Conservation (phyloP, 441 rosid genomes). For the Arabidopsis lyrata region DNA sequence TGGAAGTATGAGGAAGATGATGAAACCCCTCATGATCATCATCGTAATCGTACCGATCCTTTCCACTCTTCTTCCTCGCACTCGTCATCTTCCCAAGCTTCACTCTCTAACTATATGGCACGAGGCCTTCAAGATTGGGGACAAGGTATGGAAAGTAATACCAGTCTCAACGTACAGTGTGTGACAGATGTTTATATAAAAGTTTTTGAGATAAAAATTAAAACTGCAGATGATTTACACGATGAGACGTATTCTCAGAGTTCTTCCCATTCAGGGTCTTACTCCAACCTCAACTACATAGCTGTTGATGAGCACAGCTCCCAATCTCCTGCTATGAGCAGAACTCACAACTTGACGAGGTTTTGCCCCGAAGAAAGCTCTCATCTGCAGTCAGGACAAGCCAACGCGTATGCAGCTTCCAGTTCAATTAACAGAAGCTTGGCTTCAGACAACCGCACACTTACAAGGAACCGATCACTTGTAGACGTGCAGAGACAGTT, state of each 20-base stretch:
- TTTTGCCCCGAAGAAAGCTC: conserved; percentile 61
- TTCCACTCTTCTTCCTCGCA: conserved; percentile 59
- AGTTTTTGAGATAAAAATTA: conserved; percentile 4
- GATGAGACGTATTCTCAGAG: conserved; percentile 79
- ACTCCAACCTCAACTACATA: conserved; percentile 64
- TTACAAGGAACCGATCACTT: conserved; percentile 71
- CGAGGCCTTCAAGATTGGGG: conserved; percentile 51
- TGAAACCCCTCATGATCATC: conserved; percentile 34
- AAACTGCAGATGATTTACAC: conserved; percentile 67
- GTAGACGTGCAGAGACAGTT: conserved; percentile 75
- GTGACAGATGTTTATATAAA: conserved; percentile 32
- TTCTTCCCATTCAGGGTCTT: conserved; percentile 73
- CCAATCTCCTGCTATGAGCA: conserved; percentile 41
- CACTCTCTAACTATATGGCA: conserved; percentile 54
- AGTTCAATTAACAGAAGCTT: conserved; percentile 50
- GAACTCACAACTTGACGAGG: conserved; percentile 57
- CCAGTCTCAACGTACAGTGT: conserved; percentile 2
- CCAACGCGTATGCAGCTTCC: conserved; percentile 52
- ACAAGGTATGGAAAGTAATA: conserved; percentile 55
- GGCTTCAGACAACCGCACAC: conserved; percentile 42
- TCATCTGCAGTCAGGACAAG: conserved; percentile 47
- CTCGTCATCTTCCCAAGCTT: conserved; percentile 70
- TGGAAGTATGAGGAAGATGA: conserved; percentile 62
- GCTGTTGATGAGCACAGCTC: conserved; percentile 56
- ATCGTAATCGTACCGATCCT: conserved; percentile 43